Evolutionary conservation across 2,329 filamentous ascomycete species (phyloP).

Genomic region (Teratosphaeria zuluensis): DNA sequence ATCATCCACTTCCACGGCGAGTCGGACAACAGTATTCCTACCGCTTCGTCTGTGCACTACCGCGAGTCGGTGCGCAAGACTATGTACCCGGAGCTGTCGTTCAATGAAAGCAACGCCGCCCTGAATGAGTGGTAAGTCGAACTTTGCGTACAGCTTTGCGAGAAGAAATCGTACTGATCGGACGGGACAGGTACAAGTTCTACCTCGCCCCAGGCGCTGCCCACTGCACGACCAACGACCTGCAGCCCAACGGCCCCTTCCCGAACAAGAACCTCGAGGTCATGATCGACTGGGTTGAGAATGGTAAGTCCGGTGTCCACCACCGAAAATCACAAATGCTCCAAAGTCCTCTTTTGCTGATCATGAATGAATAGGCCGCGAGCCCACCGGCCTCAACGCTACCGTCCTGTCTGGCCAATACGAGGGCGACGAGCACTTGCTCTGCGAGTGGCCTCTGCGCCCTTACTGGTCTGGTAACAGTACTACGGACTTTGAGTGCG

Average conservation of each 20-base stretch:
- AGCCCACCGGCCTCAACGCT: conserved; percentile 5
- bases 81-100: too few species aligned
- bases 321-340: too few species aligned
- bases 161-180: too few species aligned
- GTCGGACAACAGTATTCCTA: too few species aligned
- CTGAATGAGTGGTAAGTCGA: conserved; percentile 37
- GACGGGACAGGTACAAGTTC: conserved; percentile 30
- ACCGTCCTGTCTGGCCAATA: conserved; percentile 9
- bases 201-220: conserved; percentile 46
- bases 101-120: conserved; percentile 16
- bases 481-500: conserved; percentile 29
- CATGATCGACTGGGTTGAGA: conserved; percentile 21
- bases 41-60: too few species aligned
- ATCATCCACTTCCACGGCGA: too few species aligned
- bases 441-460: conserved; percentile 11
- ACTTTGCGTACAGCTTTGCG: too few species aligned
- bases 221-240: conserved; percentile 40
- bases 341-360: too few species aligned
- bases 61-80: too few species aligned
- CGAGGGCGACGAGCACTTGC: conserved; percentile 6
- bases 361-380: neutral
- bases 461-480: conserved; percentile 23
- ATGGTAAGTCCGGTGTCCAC: neutral
- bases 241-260: conserved; percentile 28
- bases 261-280: conserved; percentile 38